These are phyloP conservation scores for Ramalina peruviana DNA, from an alignment of 495 filamentous ascomycete species.

Conservation along the genomic window DNA sequence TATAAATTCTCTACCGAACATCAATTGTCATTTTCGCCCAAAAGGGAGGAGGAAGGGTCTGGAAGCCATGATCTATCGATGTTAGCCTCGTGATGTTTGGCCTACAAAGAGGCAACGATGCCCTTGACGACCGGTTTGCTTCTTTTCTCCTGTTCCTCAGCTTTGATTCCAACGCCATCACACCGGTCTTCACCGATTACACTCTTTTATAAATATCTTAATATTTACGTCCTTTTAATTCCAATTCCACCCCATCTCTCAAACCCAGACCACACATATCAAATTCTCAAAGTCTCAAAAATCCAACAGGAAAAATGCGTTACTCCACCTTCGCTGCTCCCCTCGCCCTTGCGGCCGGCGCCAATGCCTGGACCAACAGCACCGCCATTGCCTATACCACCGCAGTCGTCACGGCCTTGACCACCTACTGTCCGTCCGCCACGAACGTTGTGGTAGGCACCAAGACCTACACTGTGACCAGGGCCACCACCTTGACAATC, in stretches of 20 bases:
- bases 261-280: not conserved
- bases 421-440: constrained; percentile 73
- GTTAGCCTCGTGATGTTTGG: too few relatives aligned
- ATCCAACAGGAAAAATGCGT: constrained; percentile 51
- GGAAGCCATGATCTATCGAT: too few relatives aligned
- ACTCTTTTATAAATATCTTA: constrained; percentile 29
- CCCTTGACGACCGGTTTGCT: not conserved
- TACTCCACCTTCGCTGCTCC: constrained; percentile 53
- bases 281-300: constrained; percentile 15
- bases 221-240: constrained; percentile 16
- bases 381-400: constrained; percentile 43
- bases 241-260: constrained; percentile 10
- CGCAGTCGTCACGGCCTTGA: constrained; percentile 64
- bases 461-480: constrained; percentile 68
- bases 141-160: constrained; percentile 1
- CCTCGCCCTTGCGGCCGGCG: constrained; percentile 48
- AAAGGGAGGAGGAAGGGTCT: too few relatives aligned
- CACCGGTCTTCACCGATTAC: constrained; percentile 32
- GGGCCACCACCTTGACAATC: constrained; percentile 27
- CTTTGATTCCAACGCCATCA: not conserved
- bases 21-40: not conserved
- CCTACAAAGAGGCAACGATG: constrained; percentile 3
- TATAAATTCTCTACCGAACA: not conserved
- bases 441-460: constrained; percentile 55
- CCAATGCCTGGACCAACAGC: constrained; percentile 31